Percentiles rank a stretch among this genome's conserved stretches.
phyloP scores from a whole-genome alignment of 768 basidiomycete genomes.

The Cyclocybe cylindracea region DNA sequence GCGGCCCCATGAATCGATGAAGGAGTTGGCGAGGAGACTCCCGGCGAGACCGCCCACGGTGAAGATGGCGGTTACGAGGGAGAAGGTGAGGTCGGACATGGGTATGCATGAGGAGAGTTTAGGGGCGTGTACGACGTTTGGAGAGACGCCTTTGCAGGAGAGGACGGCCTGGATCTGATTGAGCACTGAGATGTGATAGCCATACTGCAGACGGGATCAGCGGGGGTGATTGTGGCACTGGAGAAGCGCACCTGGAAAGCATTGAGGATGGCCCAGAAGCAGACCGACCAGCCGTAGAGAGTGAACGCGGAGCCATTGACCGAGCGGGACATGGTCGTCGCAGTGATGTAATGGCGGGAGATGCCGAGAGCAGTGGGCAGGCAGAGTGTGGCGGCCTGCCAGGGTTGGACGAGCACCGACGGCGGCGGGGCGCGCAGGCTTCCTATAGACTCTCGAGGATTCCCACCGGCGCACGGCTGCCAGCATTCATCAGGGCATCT shows the following conservation, averaged over 20 bases:
- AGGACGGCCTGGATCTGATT: slow-evolving; percentile 85
- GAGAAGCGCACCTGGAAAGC: slow-evolving; percentile 52
- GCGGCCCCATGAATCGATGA: slow-evolving; percentile 74
- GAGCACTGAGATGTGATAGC: slow-evolving; percentile 90
- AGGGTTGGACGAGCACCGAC: no score
- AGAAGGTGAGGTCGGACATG: slow-evolving; percentile 78
- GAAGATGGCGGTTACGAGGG: slow-evolving; percentile 82
- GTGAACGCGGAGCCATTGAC: slow-evolving; percentile 43
- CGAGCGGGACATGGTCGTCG: slow-evolving; percentile 13
- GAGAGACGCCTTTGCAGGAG: slow-evolving; percentile 54
- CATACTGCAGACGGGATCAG: slow-evolving; percentile 52
- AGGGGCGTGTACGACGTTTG: slow-evolving; percentile 23
- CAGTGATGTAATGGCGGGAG: neutral
- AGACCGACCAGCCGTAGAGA: slow-evolving; percentile 61
- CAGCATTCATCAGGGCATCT: no score
- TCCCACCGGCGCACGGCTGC: no score
- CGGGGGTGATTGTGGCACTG: neutral
- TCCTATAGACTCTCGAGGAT: no score
- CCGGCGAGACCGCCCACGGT: slow-evolving; percentile 87
- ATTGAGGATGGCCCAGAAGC: slow-evolving; percentile 65
- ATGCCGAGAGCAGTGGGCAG: neutral
- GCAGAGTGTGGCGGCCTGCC: no score
- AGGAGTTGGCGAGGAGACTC: slow-evolving; percentile 62
- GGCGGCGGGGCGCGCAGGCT: no score
- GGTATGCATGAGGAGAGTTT: slow-evolving; percentile 74